These are phyloP conservation scores for Neurospora africana DNA, from an alignment of 495 filamentous ascomycete genomes.

Conservation along the genomic window DNA sequence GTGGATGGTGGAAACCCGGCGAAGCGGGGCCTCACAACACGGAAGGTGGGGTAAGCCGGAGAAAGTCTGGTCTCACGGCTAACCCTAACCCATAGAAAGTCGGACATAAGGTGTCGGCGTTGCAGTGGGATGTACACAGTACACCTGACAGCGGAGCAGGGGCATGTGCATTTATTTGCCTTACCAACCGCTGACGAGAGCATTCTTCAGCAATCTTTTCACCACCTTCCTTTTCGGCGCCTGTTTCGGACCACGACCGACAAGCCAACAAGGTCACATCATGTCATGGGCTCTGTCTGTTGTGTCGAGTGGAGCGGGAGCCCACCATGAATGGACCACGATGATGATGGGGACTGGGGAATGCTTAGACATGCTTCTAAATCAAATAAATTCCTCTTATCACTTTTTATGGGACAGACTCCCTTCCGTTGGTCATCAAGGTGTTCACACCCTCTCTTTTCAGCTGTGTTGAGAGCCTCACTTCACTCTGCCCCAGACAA, in stretches of 20 bases:
- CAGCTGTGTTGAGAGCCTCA: neutral
- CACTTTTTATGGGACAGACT: neutral
- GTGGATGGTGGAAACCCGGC: neutral
- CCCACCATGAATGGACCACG: neutral
- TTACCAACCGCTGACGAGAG: neutral
- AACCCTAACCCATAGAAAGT: neutral
- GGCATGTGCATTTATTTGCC: neutral
- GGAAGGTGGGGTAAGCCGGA: neutral
- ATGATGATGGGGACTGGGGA: neutral
- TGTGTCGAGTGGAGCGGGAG: neutral
- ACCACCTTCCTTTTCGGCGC: neutral
- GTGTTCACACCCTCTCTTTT: neutral
- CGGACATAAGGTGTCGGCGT: neutral
- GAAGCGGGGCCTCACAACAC: neutral
- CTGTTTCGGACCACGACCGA: neutral
- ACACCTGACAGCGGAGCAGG: neutral
- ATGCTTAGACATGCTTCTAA: neutral
- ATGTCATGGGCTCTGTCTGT: neutral
- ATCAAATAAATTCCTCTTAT: neutral
- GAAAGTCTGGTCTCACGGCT: neutral
- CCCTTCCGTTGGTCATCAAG: neutral
- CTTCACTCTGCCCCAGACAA: neutral
- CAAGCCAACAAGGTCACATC: neutral
- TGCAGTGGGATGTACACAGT: neutral
- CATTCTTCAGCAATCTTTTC: neutral